Evolutionary conservation across 441 rosid genomes (phyloP).

Genomic region (Macaranga tanarius): DNA sequence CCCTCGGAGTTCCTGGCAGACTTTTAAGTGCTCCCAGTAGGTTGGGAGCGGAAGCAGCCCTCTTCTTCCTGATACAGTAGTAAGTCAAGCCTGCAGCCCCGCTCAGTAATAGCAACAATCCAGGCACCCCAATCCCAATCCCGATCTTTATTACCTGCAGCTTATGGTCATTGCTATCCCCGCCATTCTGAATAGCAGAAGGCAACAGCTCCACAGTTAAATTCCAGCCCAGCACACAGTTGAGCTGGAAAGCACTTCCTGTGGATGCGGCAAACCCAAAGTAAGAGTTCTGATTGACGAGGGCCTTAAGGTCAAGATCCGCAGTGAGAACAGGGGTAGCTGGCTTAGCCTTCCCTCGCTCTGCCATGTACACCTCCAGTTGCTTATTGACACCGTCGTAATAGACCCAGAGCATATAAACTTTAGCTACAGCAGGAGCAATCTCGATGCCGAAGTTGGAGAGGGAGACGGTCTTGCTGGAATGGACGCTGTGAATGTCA

Average conservation of each 20-base stretch:
- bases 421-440: conserved; percentile 27
- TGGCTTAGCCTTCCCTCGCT: conserved; percentile 27
- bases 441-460: conserved; percentile 34
- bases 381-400: conserved; percentile 34
- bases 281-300: conserved; percentile 41
- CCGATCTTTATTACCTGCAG: conserved; percentile 27
- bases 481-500: conserved; percentile 41
- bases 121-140: conserved; percentile 28
- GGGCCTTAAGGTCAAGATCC: conserved; percentile 35
- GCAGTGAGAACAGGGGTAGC: conserved; percentile 30
- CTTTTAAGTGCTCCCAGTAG: conserved; percentile 45
- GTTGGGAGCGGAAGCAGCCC: conserved; percentile 30
- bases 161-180: background rate
- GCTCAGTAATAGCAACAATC: conserved; percentile 14
- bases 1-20: conserved; percentile 52
- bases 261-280: conserved; percentile 58
- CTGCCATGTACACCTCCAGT: conserved; percentile 41
- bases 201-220: conserved; percentile 41
- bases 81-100: conserved; percentile 19
- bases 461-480: conserved; percentile 31
- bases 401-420: conserved; percentile 43
- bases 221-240: conserved; percentile 50
- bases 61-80: conserved; percentile 18
- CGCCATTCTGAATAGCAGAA: background rate
- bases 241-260: conserved; percentile 39